phyloP scores from a whole-genome alignment of 345 rosid species.

The Clausena lansium region DNA sequence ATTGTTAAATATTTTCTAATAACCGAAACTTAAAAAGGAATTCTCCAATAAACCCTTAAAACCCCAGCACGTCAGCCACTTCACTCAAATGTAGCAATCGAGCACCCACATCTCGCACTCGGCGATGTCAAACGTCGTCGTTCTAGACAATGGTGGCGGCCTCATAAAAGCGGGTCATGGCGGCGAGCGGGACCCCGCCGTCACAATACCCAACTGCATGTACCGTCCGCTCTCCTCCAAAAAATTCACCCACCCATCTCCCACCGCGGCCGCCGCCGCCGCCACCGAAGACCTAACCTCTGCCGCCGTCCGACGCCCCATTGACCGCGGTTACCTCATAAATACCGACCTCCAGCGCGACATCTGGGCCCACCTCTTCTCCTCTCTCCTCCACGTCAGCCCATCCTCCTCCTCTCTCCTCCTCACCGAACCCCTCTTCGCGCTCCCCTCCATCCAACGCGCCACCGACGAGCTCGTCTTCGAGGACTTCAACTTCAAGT shows the following conservation, averaged over 20 bases:
- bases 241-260: slow-evolving; percentile 61
- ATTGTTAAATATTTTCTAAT: too few species aligned
- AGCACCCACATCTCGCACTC: not conserved
- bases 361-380: slow-evolving; percentile 82
- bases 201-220: slow-evolving; percentile 78
- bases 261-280: slow-evolving; percentile 29
- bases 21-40: too few species aligned
- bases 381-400: slow-evolving; percentile 50
- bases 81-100: not conserved
- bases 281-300: slow-evolving; percentile 74
- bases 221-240: slow-evolving; percentile 78
- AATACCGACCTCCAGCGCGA: slow-evolving; percentile 88
- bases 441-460: slow-evolving; percentile 73
- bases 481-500: slow-evolving; percentile 79
- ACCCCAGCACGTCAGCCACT: not conserved
- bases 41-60: not conserved
- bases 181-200: slow-evolving; percentile 77
- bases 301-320: slow-evolving; percentile 89
- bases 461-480: slow-evolving; percentile 87
- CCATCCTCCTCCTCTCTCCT: slow-evolving; percentile 70
- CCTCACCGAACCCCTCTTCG: slow-evolving; percentile 71
- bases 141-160: slow-evolving; percentile 92
- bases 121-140: slow-evolving; percentile 67
- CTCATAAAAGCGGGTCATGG: slow-evolving; percentile 75
- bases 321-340: slow-evolving; percentile 91